Conservation (phyloP, 1,284 basidiomycete genomes). For the Phellinidium pouzarii region DNA sequence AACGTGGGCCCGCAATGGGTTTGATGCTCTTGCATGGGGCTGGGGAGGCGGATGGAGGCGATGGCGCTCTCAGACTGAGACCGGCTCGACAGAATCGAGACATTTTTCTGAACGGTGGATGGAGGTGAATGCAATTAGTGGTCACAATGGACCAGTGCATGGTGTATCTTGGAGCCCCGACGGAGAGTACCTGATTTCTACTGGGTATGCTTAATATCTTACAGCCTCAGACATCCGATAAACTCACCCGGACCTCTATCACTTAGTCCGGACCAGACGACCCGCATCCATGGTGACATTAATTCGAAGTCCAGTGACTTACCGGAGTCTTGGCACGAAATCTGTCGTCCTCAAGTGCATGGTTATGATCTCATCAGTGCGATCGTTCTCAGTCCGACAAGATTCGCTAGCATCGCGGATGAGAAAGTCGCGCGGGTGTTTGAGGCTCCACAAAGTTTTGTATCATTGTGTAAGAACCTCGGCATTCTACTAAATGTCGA, state of each 20-base stretch:
- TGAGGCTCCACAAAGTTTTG: constrained; percentile 78
- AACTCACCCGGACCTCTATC: background rate
- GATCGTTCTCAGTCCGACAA: constrained; percentile 67
- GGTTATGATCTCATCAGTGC: constrained; percentile 88
- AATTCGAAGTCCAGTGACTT: constrained; percentile 23
- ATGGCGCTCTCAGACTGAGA: constrained; percentile 47
- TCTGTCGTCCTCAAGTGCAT: constrained; percentile 88
- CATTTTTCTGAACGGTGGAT: constrained; percentile 45
- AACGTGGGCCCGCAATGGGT: constrained; percentile 56
- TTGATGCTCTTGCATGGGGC: constrained; percentile 76
- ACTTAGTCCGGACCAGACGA: constrained; percentile 78
- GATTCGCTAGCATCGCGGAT: constrained; percentile 83
- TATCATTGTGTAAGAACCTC: constrained; percentile 49
- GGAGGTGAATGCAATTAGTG: constrained; percentile 71
- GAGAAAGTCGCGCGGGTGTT: constrained; percentile 91
- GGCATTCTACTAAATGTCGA: constrained; percentile 38
- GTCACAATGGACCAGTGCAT: constrained; percentile 75
- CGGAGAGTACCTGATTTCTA: constrained; percentile 79
- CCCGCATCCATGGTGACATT: constrained; percentile 70
- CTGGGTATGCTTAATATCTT: constrained; percentile 47
- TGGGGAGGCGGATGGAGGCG: constrained; percentile 91
- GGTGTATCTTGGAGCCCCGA: constrained; percentile 79
- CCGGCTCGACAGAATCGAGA: constrained; percentile 19
- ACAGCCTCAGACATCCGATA: background rate
- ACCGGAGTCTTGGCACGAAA: constrained; percentile 70